These are phyloP conservation scores for Tuber indicum DNA, from an alignment of 495 filamentous ascomycete species.

Conservation along the genomic window DNA sequence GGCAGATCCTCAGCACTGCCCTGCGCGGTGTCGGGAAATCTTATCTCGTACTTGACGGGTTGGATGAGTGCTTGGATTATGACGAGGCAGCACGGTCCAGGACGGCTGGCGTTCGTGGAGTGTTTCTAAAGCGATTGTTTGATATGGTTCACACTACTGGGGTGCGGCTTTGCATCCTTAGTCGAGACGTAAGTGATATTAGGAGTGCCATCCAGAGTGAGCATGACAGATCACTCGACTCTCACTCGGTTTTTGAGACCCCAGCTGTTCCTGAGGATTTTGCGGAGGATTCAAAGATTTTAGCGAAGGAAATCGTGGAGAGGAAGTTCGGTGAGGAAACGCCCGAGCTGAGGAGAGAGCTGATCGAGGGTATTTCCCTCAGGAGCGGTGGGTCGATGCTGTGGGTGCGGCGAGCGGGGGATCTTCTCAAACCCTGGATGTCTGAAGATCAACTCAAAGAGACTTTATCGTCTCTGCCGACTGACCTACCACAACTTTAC, in stretches of 20 bases:
- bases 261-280: background rate
- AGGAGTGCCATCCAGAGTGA: background rate
- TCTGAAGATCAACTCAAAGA: constrained; percentile 14
- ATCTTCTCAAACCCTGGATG: constrained; percentile 25
- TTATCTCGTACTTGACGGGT: constrained; percentile 37
- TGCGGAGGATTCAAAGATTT: background rate
- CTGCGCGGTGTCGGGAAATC: background rate
- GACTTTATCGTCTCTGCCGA: constrained; percentile 12
- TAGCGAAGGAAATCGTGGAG: background rate
- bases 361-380: background rate
- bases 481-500: constrained; percentile 1
- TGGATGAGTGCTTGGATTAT: constrained; percentile 38
- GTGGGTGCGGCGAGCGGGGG: constrained; percentile 27
- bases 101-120: constrained; percentile 16
- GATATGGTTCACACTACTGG: background rate
- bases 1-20: constrained; percentile 9
- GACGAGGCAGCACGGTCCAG: constrained; percentile 18
- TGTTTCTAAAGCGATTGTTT: constrained; percentile 3
- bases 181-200: constrained; percentile 9
- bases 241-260: background rate
- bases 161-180: constrained; percentile 9
- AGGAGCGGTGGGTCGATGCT: constrained; percentile 38
- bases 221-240: constrained; percentile 1
- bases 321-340: background rate
- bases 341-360: background rate